Conservation (phyloP, 306 rosid genomes). For the Hippophae tibetana region DNA sequence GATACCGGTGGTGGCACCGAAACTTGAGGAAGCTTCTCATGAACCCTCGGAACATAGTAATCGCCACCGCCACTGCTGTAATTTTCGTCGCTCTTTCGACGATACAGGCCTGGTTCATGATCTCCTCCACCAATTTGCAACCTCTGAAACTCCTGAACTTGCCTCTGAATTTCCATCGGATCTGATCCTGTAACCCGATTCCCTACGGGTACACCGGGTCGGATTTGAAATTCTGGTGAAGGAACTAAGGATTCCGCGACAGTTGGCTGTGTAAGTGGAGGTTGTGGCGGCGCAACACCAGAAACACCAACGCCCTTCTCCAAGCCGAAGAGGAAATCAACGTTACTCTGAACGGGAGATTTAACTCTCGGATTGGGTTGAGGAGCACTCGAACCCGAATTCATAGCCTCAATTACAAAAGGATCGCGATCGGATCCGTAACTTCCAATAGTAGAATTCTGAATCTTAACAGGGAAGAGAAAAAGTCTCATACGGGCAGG, state of each 20-base stretch:
- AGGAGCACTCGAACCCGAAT: constrained; percentile 28
- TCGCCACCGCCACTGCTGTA: constrained; percentile 33
- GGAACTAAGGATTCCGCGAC: constrained; percentile 37
- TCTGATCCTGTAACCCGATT: constrained; percentile 43
- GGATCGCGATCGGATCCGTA: constrained; percentile 40
- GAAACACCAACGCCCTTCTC: constrained; percentile 27
- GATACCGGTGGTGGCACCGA: constrained; percentile 8
- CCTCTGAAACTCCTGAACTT: constrained; percentile 54
- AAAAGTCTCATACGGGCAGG: constrained; percentile 80
- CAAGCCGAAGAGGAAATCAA: constrained; percentile 53
- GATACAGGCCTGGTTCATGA: constrained; percentile 42
- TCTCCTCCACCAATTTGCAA: constrained; percentile 44
- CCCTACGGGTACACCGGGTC: constrained; percentile 8
- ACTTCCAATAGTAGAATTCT: constrained; percentile 7
- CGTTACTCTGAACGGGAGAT: constrained; percentile 29
- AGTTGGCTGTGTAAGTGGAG: constrained; percentile 12
- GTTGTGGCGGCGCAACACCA: constrained; percentile 12
- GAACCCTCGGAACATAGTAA: constrained; percentile 39
- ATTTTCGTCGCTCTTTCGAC: constrained; percentile 52
- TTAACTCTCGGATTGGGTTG: constrained; percentile 27
- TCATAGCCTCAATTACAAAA: constrained; percentile 40
- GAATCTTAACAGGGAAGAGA: constrained; percentile 24
- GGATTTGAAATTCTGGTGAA: constrained; percentile 25
- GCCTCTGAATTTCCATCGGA: constrained; percentile 60
- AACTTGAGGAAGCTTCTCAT: constrained; percentile 40